phyloP scores from a whole-genome alignment of 371 early-diverging fungal genomes.

The Batrachochytrium dendrobatidis region DNA sequence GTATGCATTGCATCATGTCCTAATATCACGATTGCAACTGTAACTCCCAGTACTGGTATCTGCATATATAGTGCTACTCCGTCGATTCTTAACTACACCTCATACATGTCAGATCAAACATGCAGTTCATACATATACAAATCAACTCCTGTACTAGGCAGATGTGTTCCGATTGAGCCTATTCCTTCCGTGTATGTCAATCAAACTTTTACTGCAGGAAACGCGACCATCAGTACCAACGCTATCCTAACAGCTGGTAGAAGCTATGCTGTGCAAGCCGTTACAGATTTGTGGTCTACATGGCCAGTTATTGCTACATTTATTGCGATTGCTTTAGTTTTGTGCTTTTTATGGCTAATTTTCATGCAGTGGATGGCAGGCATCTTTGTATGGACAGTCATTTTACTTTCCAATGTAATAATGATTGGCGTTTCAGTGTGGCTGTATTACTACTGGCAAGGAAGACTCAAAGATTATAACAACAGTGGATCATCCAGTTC shows the following conservation, averaged over 20 bases:
- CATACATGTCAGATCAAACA: background rate
- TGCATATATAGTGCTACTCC: conserved; percentile 22
- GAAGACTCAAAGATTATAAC: background rate
- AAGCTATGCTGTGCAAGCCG: background rate
- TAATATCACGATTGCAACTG: conserved; percentile 11
- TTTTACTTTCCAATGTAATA: conserved; percentile 12
- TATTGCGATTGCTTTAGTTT: conserved; percentile 8
- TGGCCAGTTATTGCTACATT: conserved; percentile 15
- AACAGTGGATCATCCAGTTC: background rate
- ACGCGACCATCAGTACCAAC: conserved; percentile 8
- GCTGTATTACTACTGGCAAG: conserved; percentile 23
- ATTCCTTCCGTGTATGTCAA: background rate
- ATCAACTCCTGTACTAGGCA: conserved; percentile 8
- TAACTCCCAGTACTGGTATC: conserved; percentile 9
- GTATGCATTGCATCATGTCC: conserved; percentile 32
- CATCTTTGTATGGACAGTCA: conserved; percentile 17
- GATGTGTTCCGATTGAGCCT: conserved; percentile 13
- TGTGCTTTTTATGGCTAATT: conserved; percentile 18
- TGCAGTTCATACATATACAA: conserved; percentile 13
- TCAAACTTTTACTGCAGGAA: conserved; percentile 5
- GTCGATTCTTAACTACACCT: background rate
- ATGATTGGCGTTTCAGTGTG: conserved; percentile 10
- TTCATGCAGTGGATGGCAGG: conserved; percentile 10
- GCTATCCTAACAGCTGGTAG: conserved; percentile 5
- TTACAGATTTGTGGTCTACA: conserved; percentile 12